Conservation (phyloP, 257 asterid genomes). For the Ophiorrhiza pumila region DNA sequence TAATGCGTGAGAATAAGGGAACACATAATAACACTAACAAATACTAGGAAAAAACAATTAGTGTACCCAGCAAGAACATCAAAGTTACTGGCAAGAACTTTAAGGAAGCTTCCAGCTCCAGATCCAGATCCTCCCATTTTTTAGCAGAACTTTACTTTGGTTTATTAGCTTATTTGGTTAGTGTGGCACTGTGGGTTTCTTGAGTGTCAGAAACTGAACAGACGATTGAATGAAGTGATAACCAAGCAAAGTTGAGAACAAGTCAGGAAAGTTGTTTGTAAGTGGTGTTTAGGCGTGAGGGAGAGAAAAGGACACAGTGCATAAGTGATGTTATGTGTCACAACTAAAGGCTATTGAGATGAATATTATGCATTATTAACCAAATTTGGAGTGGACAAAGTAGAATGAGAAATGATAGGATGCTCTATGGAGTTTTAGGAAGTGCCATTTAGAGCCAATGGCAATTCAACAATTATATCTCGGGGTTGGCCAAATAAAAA, state of each 20-base stretch:
- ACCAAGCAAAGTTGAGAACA: background rate
- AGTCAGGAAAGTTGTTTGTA: background rate
- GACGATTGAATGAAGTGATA: slow-evolving; percentile 10
- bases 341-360: background rate
- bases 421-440: no score
- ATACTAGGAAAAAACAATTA: background rate
- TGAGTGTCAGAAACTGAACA: background rate
- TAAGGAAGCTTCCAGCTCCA: slow-evolving; percentile 64
- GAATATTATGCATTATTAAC: no score
- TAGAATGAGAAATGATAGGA: no score
- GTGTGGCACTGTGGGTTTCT: background rate
- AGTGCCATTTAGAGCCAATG: no score
- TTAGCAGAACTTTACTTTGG: background rate
- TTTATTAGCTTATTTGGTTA: background rate
- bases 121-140: slow-evolving; percentile 84
- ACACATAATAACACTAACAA: background rate
- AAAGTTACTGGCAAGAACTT: slow-evolving; percentile 51
- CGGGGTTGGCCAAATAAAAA: no score
- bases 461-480: no score
- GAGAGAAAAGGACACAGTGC: background rate
- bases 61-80: slow-evolving; percentile 78
- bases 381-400: no score
- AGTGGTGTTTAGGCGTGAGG: background rate
- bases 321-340: slow-evolving; percentile 1
- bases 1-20: background rate